Conservation (phyloP, 148 eudicot species). For the Amaranthus cruentus region DNA sequence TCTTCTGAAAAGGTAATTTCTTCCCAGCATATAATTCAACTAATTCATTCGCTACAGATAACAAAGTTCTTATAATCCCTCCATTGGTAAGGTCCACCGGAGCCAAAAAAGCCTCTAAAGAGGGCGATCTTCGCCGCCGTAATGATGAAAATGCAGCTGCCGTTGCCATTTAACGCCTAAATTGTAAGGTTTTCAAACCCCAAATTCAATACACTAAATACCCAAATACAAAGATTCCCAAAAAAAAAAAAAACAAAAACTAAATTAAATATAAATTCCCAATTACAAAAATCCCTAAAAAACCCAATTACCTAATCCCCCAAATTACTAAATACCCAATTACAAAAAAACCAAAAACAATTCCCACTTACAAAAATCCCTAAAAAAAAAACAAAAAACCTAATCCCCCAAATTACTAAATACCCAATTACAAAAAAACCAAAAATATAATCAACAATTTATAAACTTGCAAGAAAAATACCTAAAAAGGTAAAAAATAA, state of each 20-base stretch:
- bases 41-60: constrained; percentile 43
- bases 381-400: too few relatives aligned
- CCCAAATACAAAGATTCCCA: neutral
- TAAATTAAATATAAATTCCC: too few relatives aligned
- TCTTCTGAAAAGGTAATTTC: constrained; percentile 45
- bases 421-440: too few relatives aligned
- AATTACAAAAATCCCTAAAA: too few relatives aligned
- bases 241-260: neutral
- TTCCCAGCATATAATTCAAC: constrained; percentile 40
- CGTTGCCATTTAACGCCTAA: constrained; percentile 43
- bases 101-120: constrained; percentile 74
- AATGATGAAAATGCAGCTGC: constrained; percentile 69
- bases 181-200: neutral
- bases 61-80: constrained; percentile 49
- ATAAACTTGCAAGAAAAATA: too few relatives aligned
- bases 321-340: too few relatives aligned
- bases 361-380: too few relatives aligned
- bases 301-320: too few relatives aligned
- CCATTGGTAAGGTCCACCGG: constrained; percentile 67
- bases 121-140: constrained; percentile 69
- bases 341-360: too few relatives aligned
- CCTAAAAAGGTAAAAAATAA: neutral
- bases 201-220: constrained; percentile 2
- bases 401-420: too few relatives aligned
- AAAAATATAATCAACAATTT: too few relatives aligned